These are phyloP conservation scores for Tillandsia fasciculata DNA, from an alignment of 176 grass and related monocot species.

Conservation along the genomic window DNA sequence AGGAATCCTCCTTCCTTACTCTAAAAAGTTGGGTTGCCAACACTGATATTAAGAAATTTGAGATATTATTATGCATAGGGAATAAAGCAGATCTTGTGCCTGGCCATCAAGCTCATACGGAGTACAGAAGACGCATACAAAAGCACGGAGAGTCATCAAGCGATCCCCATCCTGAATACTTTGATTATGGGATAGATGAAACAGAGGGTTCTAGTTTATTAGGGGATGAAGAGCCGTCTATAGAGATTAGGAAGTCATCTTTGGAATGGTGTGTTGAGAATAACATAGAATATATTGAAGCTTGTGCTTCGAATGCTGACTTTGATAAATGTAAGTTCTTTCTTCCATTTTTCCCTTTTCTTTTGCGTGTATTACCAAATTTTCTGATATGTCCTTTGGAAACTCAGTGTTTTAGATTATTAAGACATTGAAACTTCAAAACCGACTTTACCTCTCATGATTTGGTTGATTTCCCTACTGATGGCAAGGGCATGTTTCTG, in stretches of 20 bases:
- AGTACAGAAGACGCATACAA: constrained; percentile 65
- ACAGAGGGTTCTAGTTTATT: constrained; percentile 70
- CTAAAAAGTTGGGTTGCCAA: constrained; percentile 63
- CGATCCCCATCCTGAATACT: constrained; percentile 63
- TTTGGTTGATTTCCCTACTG: no score
- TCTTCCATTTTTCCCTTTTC: not conserved
- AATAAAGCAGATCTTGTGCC: constrained; percentile 90
- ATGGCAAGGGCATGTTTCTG: no score
- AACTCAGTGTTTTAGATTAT: no score
- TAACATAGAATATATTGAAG: constrained; percentile 87
- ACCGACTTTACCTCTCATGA: no score
- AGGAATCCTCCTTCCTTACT: constrained; percentile 68
- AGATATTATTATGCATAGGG: constrained; percentile 81
- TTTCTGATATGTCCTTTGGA: not conserved
- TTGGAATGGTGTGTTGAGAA: constrained; percentile 62
- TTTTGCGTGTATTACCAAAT: not conserved
- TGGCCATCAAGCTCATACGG: constrained; percentile 58
- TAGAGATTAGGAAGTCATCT: constrained; percentile 51
- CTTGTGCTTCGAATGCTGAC: constrained; percentile 72
- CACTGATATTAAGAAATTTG: constrained; percentile 74
- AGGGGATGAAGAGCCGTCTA: constrained; percentile 53
- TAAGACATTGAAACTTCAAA: no score
- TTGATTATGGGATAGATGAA: constrained; percentile 70
- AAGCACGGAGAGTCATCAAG: constrained; percentile 40
- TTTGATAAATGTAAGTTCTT: constrained; percentile 87